Base-by-base conservation (phyloP, 2,329 filamentous ascomycete species). In the Seiridium unicorne region DNA sequence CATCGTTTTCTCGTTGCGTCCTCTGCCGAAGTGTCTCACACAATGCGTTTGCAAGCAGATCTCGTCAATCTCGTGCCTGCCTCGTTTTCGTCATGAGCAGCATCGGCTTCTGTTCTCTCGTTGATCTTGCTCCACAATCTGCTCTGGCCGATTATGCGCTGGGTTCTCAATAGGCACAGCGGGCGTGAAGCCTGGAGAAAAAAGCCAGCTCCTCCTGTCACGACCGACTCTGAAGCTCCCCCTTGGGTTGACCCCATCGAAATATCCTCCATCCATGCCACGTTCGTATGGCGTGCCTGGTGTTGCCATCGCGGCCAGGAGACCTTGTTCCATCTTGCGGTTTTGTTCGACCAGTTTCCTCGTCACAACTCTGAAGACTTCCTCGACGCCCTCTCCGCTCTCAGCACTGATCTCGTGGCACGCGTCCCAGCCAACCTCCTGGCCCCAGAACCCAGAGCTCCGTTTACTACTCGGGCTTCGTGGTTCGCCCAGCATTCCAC, bases 341-440 rank as follows among this genome's bases (percentile, higher is more conserved):
- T 86, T 86, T 77, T 86, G 84, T 74, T 87, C 84, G 65, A 87
- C 84, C 60, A 87, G 80, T 72, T 87, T 87, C 61, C 84, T 77
- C 42, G 84, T 82, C 11, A 87, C 84, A 47, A 87, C 84, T 26
- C 94, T 85, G 69, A 98, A 98, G 0, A 99, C 93, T 76, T 98
- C 95, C 68, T 98, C 95, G 18, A 99, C 93, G 18, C 94, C 94
- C 79, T 97, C 93, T 60, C 93, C 93, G 69, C 89, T 93, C 80
- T 96, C 94, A 53, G 94, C 93, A 67, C 89, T 93, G 71, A 99
- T 94, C 78, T 99, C 95, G 75, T 98, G 95, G 74, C 94, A 98
- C 64, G 93, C 96, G 70, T 97, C 93, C 93, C 94, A 98, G 57
- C 93, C 93, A 5, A 93, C 88, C 71, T 97, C 93, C 73, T 95